Evolutionary conservation across 2,329 filamentous ascomycete species (phyloP).

Genomic region (Neofusicoccum umdonicola): DNA sequence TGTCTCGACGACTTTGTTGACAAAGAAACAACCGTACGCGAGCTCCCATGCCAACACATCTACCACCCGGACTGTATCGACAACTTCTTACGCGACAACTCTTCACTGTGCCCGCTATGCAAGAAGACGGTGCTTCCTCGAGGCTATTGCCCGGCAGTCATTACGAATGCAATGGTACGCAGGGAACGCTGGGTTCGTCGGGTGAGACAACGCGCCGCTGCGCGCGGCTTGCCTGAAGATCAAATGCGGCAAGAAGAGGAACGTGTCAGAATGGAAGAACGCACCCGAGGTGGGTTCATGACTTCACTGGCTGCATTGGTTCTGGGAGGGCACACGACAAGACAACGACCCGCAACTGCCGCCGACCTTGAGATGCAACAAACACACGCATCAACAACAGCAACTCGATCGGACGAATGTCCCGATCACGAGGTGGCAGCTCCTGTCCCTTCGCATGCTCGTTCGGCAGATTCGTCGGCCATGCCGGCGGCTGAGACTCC

Average conservation of each 20-base stretch:
- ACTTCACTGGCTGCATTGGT: not conserved
- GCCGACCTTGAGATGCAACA: constrained; percentile 16
- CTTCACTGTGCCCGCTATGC: constrained; percentile 87
- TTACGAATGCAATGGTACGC: constrained; percentile 69
- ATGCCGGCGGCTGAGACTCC: constrained; percentile 21
- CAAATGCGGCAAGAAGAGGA: constrained; percentile 9
- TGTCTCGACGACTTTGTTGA: constrained; percentile 79
- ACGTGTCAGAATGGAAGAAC: constrained; percentile 14
- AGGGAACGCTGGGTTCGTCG: constrained; percentile 69
- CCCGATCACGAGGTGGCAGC: constrained; percentile 7
- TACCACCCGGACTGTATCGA: constrained; percentile 94
- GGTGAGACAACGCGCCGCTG: constrained; percentile 50
- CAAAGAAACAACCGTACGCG: constrained; percentile 69
- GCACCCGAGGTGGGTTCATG: constrained; percentile 7
- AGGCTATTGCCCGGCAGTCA: constrained; percentile 56
- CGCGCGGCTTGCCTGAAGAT: constrained; percentile 9
- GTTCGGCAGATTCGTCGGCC: constrained; percentile 9
- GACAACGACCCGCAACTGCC: constrained; percentile 1
- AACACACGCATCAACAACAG: not conserved
- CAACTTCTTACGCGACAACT: constrained; percentile 72
- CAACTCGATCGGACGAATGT: constrained; percentile 3
- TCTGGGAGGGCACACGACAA: constrained; percentile 8
- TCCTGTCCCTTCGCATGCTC: constrained; percentile 11
- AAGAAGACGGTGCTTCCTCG: constrained; percentile 76
- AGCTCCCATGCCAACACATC: constrained; percentile 86